A percentile compares a stretch with the other conserved stretches of the same genome.
Evolutionary conservation across 2,329 filamentous ascomycete species (phyloP).

Genomic region (Exophiala sp.): DNA sequence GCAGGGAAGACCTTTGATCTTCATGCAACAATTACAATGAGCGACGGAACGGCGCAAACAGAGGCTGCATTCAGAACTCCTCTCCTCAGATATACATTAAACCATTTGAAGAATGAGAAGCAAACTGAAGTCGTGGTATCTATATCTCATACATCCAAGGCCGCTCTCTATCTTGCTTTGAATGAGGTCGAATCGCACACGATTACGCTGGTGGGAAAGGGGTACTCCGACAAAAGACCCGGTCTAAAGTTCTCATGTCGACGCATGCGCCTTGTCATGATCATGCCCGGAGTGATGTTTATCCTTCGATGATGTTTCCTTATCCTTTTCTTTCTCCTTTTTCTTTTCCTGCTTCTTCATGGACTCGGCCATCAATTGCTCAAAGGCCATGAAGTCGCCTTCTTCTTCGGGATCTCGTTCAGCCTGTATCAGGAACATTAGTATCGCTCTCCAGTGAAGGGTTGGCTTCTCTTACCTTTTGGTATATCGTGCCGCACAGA

Average conservation of each 20-base stretch:
- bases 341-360: conserved; percentile 88
- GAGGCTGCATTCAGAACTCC: no score
- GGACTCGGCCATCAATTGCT: conserved; percentile 94
- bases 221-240: no score
- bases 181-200: no score
- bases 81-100: no score
- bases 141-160: no score
- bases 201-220: no score
- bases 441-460: not conserved
- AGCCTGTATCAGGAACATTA: conserved; percentile 54
- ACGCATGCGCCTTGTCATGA: not conserved
- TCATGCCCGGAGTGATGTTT: conserved; percentile 13
- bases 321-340: conserved; percentile 52
- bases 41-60: no score
- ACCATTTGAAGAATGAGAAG: no score
- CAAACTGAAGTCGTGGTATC: no score
- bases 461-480: conserved; percentile 60
- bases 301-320: conserved; percentile 10
- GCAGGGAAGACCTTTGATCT: no score
- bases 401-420: conserved; percentile 90
- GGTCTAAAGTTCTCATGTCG: not conserved
- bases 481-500: conserved; percentile 83
- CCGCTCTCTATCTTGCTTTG: no score
- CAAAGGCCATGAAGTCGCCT: conserved; percentile 97
- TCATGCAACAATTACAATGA: no score